Evolutionary conservation across 2,329 filamentous ascomycete genomes (phyloP).

Genomic region (Stenocarpella maydis): DNA sequence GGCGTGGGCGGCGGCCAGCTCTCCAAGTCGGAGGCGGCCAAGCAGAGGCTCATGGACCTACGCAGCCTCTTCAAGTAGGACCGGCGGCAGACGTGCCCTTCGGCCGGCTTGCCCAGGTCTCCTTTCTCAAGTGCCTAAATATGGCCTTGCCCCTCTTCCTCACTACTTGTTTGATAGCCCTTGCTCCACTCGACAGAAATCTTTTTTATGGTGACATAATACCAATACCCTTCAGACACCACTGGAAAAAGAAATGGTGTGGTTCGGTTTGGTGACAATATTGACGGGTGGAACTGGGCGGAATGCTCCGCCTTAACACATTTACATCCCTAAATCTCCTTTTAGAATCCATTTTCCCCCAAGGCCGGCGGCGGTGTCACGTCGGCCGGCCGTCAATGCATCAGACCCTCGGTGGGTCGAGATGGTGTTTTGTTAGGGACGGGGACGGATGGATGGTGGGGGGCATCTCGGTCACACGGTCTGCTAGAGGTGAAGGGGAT

Average conservation of each 20-base stretch:
- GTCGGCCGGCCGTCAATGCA: neutral
- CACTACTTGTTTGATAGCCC: neutral
- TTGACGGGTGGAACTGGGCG: neutral
- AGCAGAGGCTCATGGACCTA: conserved; percentile 68
- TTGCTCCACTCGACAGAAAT: neutral
- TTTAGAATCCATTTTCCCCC: conserved; percentile 2
- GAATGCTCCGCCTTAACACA: neutral
- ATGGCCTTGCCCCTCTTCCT: neutral
- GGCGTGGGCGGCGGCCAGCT: conserved; percentile 44
- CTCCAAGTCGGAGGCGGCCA: conserved; percentile 50
- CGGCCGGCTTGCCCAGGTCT: neutral
- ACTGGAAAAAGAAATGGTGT: neutral
- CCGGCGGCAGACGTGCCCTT: neutral
- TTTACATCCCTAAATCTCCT: neutral
- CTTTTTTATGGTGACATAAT: neutral
- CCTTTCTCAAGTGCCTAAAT: neutral
- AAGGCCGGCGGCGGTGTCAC: neutral
- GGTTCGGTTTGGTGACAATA: neutral
- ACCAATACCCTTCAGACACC: neutral
- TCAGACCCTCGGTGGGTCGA: neutral
- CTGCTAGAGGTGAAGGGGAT: neutral
- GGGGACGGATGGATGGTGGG: neutral
- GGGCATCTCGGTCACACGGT: neutral
- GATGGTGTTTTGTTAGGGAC: neutral
- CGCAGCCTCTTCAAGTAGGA: conserved; percentile 64